Conservation (phyloP, 441 rosid species). For the Gossypium gossypioides region DNA sequence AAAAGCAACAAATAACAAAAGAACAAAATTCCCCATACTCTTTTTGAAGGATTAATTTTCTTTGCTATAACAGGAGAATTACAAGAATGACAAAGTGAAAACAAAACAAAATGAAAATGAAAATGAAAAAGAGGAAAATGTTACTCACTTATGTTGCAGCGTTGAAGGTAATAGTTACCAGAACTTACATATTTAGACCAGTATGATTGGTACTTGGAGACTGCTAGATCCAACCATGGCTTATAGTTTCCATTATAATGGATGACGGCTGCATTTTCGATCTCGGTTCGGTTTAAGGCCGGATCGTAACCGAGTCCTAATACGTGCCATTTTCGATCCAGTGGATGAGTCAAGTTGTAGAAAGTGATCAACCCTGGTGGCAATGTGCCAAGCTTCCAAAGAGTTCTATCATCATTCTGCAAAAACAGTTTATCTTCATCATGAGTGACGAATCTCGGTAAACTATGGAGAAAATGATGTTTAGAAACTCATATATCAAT, state of each 20-base stretch:
- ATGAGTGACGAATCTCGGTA: too few relatives aligned
- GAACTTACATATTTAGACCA: slow-evolving; percentile 70
- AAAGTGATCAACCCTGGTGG: slow-evolving; percentile 94
- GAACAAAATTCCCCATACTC: too few relatives aligned
- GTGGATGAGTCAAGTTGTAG: slow-evolving; percentile 68
- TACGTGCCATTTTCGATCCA: slow-evolving; percentile 73
- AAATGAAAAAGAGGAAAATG: too few relatives aligned
- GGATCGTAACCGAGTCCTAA: slow-evolving; percentile 92
- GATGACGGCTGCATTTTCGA: slow-evolving; percentile 72
- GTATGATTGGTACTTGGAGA: slow-evolving; percentile 60
- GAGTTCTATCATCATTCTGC: slow-evolving; percentile 92
- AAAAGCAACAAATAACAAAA: too few relatives aligned
- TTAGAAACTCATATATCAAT: too few relatives aligned
- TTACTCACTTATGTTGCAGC: slow-evolving; percentile 42
- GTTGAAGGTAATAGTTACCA: slow-evolving; percentile 56
- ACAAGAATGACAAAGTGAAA: too few relatives aligned
- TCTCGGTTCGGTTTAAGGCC: slow-evolving; percentile 73
- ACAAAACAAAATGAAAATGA: too few relatives aligned
- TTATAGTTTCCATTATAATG: slow-evolving; percentile 91
- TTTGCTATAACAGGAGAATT: too few relatives aligned
- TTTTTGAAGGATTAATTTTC: too few relatives aligned
- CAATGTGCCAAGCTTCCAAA: slow-evolving; percentile 89
- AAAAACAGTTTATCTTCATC: not conserved
- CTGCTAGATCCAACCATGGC: slow-evolving; percentile 89
- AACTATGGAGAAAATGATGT: too few relatives aligned